Conservation (phyloP, 306 rosid genomes). For the Benincasa hispida region DNA sequence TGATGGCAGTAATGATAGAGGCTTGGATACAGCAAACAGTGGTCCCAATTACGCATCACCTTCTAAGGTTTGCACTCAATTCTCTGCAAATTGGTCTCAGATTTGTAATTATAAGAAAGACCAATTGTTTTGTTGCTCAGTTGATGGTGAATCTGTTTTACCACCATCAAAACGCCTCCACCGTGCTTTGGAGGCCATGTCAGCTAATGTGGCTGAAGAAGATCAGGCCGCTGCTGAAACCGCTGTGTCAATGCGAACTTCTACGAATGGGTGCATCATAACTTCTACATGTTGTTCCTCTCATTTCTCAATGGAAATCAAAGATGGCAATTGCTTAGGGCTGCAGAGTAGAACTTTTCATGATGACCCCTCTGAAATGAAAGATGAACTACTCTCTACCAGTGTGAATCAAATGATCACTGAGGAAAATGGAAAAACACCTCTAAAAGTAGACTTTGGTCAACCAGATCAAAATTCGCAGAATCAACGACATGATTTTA, state of each 20-base stretch:
- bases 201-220: constrained; percentile 86
- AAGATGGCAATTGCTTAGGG: constrained; percentile 18
- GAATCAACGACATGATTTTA: constrained; percentile 19
- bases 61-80: constrained; percentile 24
- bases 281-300: constrained; percentile 21
- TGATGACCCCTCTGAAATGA: constrained; percentile 19
- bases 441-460: constrained; percentile 17
- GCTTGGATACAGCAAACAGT: constrained; percentile 22
- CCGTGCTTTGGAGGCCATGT: constrained; percentile 98
- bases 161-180: constrained; percentile 96
- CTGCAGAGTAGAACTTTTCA: constrained; percentile 16
- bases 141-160: constrained; percentile 78
- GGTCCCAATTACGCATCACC: constrained; percentile 32
- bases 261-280: constrained; percentile 16
- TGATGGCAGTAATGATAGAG: constrained; percentile 29
- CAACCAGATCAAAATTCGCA: constrained; percentile 19
- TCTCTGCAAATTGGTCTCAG: constrained; percentile 29
- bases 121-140: constrained; percentile 46
- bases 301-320: constrained; percentile 17
- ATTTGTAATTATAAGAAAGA: constrained; percentile 44
- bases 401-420: constrained; percentile 18
- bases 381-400: constrained; percentile 19
- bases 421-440: constrained; percentile 20
- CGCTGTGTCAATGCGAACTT: constrained; percentile 18
- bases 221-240: constrained; percentile 31